Conservation (phyloP, 2,329 filamentous ascomycete genomes). For the Fusarium sp. region DNA sequence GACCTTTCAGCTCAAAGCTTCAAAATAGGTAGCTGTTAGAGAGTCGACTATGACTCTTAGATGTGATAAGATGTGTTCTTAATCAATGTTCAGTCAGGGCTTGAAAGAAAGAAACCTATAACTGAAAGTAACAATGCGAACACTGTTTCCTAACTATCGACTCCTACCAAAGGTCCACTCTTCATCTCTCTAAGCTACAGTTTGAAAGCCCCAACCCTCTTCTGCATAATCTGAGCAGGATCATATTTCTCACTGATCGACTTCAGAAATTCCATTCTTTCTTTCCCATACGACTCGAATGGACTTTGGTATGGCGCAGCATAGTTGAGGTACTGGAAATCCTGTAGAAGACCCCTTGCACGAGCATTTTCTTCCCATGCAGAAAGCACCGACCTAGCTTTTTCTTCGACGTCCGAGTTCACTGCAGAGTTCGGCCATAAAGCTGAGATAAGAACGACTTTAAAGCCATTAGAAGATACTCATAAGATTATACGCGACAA, state of each 20-base stretch:
- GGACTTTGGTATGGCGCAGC: not conserved
- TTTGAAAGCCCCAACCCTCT: constrained; percentile 6
- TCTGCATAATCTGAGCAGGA: constrained; percentile 8
- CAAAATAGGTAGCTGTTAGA: too few relatives aligned
- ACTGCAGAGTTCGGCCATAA: not conserved
- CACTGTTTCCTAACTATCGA: too few relatives aligned
- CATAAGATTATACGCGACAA: fast-evolving
- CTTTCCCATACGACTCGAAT: not conserved
- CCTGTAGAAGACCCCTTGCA: not conserved
- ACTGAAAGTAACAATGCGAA: too few relatives aligned
- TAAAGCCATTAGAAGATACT: fast-evolving
- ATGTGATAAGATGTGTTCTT: too few relatives aligned
- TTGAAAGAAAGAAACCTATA: too few relatives aligned
- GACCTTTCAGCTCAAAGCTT: too few relatives aligned
- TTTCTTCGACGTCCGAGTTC: not conserved
- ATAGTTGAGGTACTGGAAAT: constrained; percentile 23
- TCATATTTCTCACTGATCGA: constrained; percentile 5
- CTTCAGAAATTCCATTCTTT: not conserved
- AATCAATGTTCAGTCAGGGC: too few relatives aligned
- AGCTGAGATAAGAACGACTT: not conserved
- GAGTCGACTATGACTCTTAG: too few relatives aligned
- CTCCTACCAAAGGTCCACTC: too few relatives aligned
- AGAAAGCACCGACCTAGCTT: fast-evolving
- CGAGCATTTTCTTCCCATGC: not conserved
- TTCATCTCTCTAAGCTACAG: not conserved